Percentiles rank a stretch among this genome's conserved stretches.
These are phyloP conservation scores for Pseudohalonectria lignicola DNA, from an alignment of 2,329 filamentous ascomycete genomes.

Conservation along the genomic window DNA sequence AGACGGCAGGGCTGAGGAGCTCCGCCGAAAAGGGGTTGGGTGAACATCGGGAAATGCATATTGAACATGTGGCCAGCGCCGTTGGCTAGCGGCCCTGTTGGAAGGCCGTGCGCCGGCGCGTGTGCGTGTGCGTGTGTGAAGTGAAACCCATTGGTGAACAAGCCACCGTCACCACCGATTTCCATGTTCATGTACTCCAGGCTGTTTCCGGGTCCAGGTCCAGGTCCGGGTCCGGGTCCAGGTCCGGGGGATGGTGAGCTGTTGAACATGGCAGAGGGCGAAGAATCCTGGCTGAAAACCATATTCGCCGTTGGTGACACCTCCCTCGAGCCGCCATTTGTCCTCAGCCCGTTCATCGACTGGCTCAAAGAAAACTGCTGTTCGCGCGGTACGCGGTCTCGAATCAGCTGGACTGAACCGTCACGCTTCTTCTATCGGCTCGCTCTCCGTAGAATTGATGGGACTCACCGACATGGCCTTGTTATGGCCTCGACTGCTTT, in stretches of 20 bases:
- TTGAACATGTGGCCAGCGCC: conserved; percentile 1
- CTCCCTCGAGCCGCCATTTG: conserved; percentile 37
- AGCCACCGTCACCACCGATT: not conserved
- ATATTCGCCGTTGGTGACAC: conserved; percentile 42
- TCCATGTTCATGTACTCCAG: too few species aligned
- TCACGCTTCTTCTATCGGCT: too few species aligned
- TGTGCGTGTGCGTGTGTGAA: too few species aligned
- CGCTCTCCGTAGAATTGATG: too few species aligned
- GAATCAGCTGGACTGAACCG: too few species aligned
- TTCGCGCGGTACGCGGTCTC: not conserved
- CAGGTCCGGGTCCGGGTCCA: conserved; percentile 24
- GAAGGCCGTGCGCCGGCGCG: too few species aligned
- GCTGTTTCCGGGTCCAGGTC: conserved; percentile 5
- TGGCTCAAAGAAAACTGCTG: conserved; percentile 41
- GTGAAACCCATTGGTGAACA: conserved; percentile 1
- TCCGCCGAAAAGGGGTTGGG: conserved; percentile 1
- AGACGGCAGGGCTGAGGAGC: conserved; percentile 26
- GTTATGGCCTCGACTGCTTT: conserved; percentile 15
- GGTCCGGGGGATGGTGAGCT: conserved; percentile 31
- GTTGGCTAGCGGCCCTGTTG: conserved; percentile 4
- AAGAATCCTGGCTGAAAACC: conserved; percentile 39
- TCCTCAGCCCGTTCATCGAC: conserved; percentile 36
- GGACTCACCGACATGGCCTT: conserved; percentile 31
- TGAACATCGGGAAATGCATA: conserved; percentile 9
- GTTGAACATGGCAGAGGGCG: conserved; percentile 35